Base-by-base conservation (phyloP, 1,284 basidiomycete genomes). In the Rhizopogon hawkerae region DNA sequence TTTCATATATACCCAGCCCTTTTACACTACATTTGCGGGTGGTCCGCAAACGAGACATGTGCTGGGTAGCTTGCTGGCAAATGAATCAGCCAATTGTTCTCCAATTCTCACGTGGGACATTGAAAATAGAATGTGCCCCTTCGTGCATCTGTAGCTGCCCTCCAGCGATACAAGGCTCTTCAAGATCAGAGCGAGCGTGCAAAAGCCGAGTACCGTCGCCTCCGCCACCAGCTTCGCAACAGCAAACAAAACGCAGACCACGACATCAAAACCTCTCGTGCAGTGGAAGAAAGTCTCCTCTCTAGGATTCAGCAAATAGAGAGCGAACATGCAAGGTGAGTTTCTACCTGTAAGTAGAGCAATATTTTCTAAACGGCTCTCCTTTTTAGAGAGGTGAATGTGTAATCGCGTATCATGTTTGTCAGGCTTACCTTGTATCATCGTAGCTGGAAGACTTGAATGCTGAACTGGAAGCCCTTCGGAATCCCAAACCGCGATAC, bases 211-310 rank as follows among this genome's bases (percentile, higher is more conserved):
- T 53, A 51, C 16, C 59, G 61, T 33, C 63, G 62, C 37, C 56
- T 60, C 29, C 64, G 66, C 31, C 60, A 60, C 44, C 60, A 67
- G 43, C 46, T 65, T 18, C 66, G 58, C 26, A 34, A 42, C n/a
- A 54, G 55, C 49, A 58, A 63, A 35, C 62, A 62, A 16, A 59
- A 58, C 11, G 66, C 63, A 34, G 58, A 71, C 14, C 61, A 67
- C 41, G 69, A 71, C 23, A 52, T 60, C 29, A 56, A 64, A 37
- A 64, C 61, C 4, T 62, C 69, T 9, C 66, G 60, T 10, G 56
- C 60, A 5, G 61, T 72, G 16, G 70, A 72, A 51, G 58, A 62
- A 31, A 65, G 64, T 23, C 52, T 69, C 3, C 51, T 69, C 37
- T 54, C 53, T 2, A 57, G 57, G 23, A 61, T 70, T 1, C 54